These are phyloP conservation scores for Coniferiporia weirii DNA, from an alignment of 1,284 basidiomycete genomes.

Conservation along the genomic window DNA sequence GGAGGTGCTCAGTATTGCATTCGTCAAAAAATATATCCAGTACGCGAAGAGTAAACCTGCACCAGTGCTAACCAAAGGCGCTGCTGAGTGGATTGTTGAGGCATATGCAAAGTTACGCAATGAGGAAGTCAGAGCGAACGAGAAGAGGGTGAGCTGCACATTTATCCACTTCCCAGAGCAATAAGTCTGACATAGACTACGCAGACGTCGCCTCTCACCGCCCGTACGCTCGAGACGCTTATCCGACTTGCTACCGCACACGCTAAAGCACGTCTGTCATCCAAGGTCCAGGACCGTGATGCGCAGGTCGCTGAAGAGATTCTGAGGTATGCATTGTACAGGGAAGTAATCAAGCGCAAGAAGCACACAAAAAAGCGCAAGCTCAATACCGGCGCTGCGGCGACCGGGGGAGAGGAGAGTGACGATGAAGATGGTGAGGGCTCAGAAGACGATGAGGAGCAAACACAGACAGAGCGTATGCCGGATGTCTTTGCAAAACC, in stretches of 20 bases:
- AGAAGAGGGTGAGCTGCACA: conserved; percentile 65
- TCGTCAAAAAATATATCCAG: conserved; percentile 99
- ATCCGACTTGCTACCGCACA: conserved; percentile 98
- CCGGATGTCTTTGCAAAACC: conserved; percentile 33
- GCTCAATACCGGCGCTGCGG: conserved; percentile 58
- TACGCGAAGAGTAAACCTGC: conserved; percentile 89
- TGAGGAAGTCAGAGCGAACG: conserved; percentile 86
- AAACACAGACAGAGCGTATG: conserved; percentile 47
- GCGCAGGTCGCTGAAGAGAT: conserved; percentile 92
- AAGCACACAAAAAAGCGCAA: conserved; percentile 72
- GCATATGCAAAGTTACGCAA: conserved; percentile 93
- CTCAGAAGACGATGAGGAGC: conserved; percentile 47
- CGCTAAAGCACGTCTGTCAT: conserved; percentile 89
- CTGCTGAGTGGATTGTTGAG: conserved; percentile 91
- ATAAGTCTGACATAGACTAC: conserved; percentile 3
- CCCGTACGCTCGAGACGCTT: conserved; percentile 97
- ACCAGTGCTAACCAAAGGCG: conserved; percentile 87
- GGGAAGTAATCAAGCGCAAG: conserved; percentile 85
- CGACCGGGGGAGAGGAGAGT: conserved; percentile 26
- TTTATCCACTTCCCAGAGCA: conserved; percentile 6
- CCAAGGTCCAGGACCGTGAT: conserved; percentile 82
- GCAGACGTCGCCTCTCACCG: conserved; percentile 94
- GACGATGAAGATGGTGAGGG: conserved; percentile 43
- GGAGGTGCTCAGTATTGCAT: conserved; percentile 89
- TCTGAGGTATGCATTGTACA: conserved; percentile 96